These are phyloP conservation scores for Exobasidium cylindrosporum DNA, from an alignment of 1,284 basidiomycete species.

Conservation along the genomic window DNA sequence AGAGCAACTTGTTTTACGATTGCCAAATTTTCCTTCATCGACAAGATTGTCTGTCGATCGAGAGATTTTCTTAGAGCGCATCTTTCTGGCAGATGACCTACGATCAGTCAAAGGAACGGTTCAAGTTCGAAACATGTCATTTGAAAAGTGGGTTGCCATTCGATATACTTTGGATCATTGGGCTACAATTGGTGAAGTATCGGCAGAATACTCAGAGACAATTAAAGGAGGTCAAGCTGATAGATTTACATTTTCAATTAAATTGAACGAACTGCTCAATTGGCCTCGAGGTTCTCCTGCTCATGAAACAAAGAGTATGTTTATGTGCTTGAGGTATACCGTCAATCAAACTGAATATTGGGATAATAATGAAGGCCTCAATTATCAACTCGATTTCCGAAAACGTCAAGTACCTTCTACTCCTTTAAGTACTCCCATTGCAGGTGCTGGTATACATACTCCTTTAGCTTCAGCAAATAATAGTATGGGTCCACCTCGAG, in stretches of 20 bases:
- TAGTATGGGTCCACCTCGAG: neutral
- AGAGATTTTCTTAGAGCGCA: constrained; percentile 61
- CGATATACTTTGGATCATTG: constrained; percentile 91
- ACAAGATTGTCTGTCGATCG: constrained; percentile 55
- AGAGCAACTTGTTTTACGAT: constrained; percentile 56
- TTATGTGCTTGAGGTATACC: constrained; percentile 75
- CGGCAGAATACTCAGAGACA: constrained; percentile 69
- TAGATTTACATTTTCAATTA: constrained; percentile 61
- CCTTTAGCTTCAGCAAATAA: constrained; percentile 11
- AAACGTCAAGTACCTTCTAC: constrained; percentile 32
- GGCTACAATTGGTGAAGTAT: constrained; percentile 92
- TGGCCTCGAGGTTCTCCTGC: constrained; percentile 56
- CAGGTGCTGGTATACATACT: constrained; percentile 11
- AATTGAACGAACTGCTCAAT: constrained; percentile 58
- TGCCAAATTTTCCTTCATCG: constrained; percentile 62
- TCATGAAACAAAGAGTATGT: constrained; percentile 81
- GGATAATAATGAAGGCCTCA: constrained; percentile 82
- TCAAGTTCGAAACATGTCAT: constrained; percentile 79
- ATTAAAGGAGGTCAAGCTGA: constrained; percentile 65
- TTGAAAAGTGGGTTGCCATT: constrained; percentile 80
- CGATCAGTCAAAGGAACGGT: constrained; percentile 68
- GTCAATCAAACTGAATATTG: constrained; percentile 70
- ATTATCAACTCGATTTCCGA: constrained; percentile 68
- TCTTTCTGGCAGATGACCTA: constrained; percentile 66
- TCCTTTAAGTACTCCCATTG: constrained; percentile 13